Evolutionary conservation across 495 filamentous ascomycete genomes (phyloP).

Genomic region (Talaromyces thailandensis): DNA sequence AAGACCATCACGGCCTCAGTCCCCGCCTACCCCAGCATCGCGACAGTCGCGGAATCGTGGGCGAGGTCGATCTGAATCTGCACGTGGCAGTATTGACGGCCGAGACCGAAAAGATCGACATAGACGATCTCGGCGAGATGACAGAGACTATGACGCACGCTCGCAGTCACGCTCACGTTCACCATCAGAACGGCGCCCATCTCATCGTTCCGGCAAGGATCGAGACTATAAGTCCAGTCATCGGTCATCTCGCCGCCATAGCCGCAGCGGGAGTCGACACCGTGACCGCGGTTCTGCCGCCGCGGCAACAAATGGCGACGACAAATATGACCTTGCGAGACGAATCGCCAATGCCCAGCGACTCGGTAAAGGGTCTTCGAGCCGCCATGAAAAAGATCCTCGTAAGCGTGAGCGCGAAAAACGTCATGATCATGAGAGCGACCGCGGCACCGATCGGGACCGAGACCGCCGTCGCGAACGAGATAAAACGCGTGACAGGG

Average conservation of each 20-base stretch:
- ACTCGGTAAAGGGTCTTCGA: slow-evolving; percentile 27
- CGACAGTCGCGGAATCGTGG: not conserved
- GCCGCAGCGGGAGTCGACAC: slow-evolving; percentile 17
- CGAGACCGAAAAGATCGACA: not conserved
- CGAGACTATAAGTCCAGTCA: slow-evolving; percentile 23
- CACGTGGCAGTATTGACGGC: not conserved
- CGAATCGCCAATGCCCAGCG: slow-evolving; percentile 23
- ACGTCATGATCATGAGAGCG: slow-evolving; percentile 24
- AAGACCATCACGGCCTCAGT: slow-evolving; percentile 1
- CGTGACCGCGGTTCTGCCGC: slow-evolving; percentile 15
- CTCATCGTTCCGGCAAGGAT: slow-evolving; percentile 42
- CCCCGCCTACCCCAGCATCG: not conserved
- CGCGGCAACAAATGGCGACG: slow-evolving; percentile 14
- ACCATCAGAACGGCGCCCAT: slow-evolving; percentile 36
- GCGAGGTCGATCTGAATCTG: not conserved
- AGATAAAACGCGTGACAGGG: slow-evolving; percentile 32
- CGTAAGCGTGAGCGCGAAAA: slow-evolving; percentile 24
- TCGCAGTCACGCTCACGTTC: slow-evolving; percentile 22
- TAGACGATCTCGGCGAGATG: not conserved
- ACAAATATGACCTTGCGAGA: slow-evolving; percentile 15
- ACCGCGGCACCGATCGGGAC: slow-evolving; percentile 32
- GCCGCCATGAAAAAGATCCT: slow-evolving; percentile 17
- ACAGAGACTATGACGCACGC: slow-evolving; percentile 11
- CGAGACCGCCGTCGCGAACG: slow-evolving; percentile 38
- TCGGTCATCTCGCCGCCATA: slow-evolving; percentile 14